phyloP scores from a whole-genome alignment of 1,284 basidiomycete species.

The Leccinum pachyderme region DNA sequence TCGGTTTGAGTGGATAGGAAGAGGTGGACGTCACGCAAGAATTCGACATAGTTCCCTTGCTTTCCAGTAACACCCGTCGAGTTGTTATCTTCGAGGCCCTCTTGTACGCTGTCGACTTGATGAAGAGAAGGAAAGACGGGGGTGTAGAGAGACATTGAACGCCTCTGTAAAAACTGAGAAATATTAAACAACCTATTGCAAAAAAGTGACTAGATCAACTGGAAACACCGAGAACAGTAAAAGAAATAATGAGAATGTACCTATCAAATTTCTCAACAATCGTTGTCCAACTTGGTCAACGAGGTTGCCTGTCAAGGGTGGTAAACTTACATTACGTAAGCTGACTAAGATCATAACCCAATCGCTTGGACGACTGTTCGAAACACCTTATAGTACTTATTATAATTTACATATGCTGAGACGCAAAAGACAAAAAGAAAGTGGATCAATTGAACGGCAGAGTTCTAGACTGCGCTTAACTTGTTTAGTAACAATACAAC shows the following conservation, averaged over 20 bases:
- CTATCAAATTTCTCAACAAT: background rate
- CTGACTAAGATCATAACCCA: background rate
- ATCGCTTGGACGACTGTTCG: background rate
- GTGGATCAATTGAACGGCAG: background rate
- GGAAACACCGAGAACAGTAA: background rate
- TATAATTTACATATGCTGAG: background rate
- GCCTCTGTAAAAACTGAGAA: constrained; percentile 3
- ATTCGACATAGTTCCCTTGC: constrained; percentile 25
- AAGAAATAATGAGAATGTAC: constrained; percentile 4
- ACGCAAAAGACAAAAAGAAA: background rate
- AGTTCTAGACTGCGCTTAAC: background rate
- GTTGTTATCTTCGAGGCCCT: constrained; percentile 2
- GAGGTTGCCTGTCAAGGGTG: background rate
- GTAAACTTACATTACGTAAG: constrained; percentile 17
- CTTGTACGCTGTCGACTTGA: constrained; percentile 7
- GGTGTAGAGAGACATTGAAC: constrained; percentile 35
- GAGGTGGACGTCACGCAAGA: constrained; percentile 31
- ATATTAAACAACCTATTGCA: background rate
- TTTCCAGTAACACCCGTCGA: constrained; percentile 1
- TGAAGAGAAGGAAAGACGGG: constrained; percentile 31
- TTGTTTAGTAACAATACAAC: background rate
- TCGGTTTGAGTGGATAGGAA: constrained; percentile 34
- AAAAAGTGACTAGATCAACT: background rate
- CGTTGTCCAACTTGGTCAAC: background rate
- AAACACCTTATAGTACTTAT: too few relatives aligned